These are phyloP conservation scores for Xylaria grammica DNA, from an alignment of 495 filamentous ascomycete genomes.

Conservation along the genomic window DNA sequence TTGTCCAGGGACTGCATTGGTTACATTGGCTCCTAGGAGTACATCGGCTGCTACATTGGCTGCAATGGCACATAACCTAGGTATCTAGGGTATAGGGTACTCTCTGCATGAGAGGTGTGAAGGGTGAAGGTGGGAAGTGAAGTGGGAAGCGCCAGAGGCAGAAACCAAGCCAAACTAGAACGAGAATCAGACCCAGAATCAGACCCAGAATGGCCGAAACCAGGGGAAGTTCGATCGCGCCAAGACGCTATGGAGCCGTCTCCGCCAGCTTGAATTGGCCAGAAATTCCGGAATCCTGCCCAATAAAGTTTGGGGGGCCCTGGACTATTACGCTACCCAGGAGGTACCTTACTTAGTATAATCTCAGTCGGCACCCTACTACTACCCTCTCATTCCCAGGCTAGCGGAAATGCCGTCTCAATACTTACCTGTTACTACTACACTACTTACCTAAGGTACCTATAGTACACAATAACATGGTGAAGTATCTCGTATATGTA, in stretches of 20 bases:
- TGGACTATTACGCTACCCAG: background rate
- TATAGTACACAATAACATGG: too few relatives aligned
- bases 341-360: background rate
- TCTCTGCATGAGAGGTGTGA: too few relatives aligned
- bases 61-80: too few relatives aligned
- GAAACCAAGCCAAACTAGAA: background rate
- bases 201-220: slow-evolving; percentile 1
- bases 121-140: background rate
- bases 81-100: too few relatives aligned
- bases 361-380: background rate
- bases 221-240: slow-evolving; percentile 2
- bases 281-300: background rate
- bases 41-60: too few relatives aligned
- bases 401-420: too few relatives aligned
- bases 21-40: too few relatives aligned
- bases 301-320: background rate
- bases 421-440: too few relatives aligned
- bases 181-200: background rate
- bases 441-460: too few relatives aligned
- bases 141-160: background rate
- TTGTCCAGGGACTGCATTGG: too few relatives aligned
- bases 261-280: background rate
- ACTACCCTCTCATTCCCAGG: background rate
- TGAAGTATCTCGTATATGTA: too few relatives aligned
- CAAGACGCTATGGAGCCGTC: background rate